A percentile compares a stretch with the other conserved stretches of the same genome.
These are phyloP conservation scores for Letharia lupina DNA, from an alignment of 495 filamentous ascomycete genomes.

Conservation along the genomic window DNA sequence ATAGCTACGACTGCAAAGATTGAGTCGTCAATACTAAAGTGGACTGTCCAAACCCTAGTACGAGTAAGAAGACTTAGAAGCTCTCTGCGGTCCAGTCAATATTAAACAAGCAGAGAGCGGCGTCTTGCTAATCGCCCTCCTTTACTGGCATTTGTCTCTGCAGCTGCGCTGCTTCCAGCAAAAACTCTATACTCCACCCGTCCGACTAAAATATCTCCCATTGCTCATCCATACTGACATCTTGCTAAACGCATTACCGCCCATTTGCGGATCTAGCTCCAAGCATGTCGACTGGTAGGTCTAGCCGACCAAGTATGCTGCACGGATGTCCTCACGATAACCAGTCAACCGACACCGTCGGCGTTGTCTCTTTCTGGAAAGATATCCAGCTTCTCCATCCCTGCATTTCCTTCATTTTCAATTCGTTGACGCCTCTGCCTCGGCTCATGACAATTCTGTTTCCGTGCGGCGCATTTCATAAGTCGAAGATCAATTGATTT, in stretches of 20 bases:
- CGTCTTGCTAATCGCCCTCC: not conserved
- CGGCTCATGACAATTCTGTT: not conserved
- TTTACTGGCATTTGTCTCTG: not conserved
- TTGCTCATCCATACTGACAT: too few relatives aligned
- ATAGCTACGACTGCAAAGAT: not conserved
- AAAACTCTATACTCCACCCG: too few relatives aligned
- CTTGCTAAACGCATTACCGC: not conserved
- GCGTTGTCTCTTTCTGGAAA: not conserved
- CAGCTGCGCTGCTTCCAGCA: not conserved
- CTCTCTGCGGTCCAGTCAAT: not conserved
- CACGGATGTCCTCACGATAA: not conserved
- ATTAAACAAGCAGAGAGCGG: not conserved
- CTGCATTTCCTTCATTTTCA: not conserved
- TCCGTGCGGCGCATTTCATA: not conserved
- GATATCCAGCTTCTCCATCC: constrained; percentile 5
- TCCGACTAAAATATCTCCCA: too few relatives aligned
- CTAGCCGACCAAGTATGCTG: not conserved
- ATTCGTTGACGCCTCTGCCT: not conserved
- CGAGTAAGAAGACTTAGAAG: not conserved
- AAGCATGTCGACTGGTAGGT: not conserved
- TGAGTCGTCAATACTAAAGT: not conserved
- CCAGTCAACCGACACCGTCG: not conserved
- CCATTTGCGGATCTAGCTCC: not conserved
- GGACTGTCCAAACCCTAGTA: not conserved
- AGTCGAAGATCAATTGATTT: not conserved